Evolutionary conservation across 2,329 filamentous ascomycete species (phyloP), one percentile per base, ranked within the genome.

Genomic region (Dryadomyces quercivorus): DNA sequence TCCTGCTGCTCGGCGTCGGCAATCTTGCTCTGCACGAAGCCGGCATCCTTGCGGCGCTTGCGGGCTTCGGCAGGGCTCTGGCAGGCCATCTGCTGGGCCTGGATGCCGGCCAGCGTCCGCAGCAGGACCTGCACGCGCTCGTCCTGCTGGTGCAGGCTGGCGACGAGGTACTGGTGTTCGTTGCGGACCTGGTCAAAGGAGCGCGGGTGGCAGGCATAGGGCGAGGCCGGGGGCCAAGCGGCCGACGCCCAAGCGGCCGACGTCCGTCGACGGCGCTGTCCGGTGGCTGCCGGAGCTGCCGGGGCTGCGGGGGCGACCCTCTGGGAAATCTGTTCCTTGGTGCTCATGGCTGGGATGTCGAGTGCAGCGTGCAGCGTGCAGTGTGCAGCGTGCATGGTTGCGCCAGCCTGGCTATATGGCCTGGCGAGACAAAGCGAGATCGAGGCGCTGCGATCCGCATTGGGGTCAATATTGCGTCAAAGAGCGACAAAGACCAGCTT

Each of bases 81-180:
- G 1, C 56, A 58, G 12, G 26, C 20, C 2, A 56, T 46, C 18
- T 61, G 58, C 21, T 59, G 56, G 10, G 64, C 63, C 34, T 77
- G 72, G 2, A 72, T 47, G 0, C 54, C 49, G 1, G 67, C 63
- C 21, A 77, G 70, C 31, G 64, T 64, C 10, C 62, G 61, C 34
- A 74, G 68, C 7, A 79, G 63, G 0, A 67, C 63, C 0, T 63
- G 62, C 0, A 72, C 67, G 7, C 66, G 66, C 6, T 56, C 47
- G 40, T 70, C 70, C 52, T 76, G 71, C 5, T 64, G 61, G 22
- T 73, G 68, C 0, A 80, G 68, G 10, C 63, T 64, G 18, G 63
- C 57, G 1, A 69, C 55, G 18, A 81, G 70, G 56, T 78, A 78
- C 7, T 69, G 63, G 13, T 69, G 67, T 59, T 82, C 77, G 3